These are phyloP conservation scores for Westerdykella sp. DNA, from an alignment of 2,329 filamentous ascomycete genomes.

Conservation along the genomic window DNA sequence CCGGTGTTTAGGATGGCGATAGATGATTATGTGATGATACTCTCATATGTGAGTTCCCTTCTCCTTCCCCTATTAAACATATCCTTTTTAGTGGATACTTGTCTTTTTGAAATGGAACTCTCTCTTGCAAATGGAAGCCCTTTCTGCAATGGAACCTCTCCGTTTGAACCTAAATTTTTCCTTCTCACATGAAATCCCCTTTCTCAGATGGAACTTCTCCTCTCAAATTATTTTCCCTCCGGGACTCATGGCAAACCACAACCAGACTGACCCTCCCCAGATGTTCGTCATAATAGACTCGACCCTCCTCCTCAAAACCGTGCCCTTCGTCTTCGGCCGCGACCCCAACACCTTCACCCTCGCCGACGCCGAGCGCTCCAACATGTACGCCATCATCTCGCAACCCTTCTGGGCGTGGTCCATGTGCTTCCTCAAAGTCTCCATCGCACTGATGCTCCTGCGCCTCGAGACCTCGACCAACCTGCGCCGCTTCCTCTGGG, in stretches of 20 bases:
- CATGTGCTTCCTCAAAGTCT: slow-evolving; percentile 14
- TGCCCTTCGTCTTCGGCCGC: slow-evolving; percentile 9
- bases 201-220: too few species aligned
- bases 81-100: too few species aligned
- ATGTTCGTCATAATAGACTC: slow-evolving; percentile 10
- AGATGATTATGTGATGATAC: slow-evolving; percentile 13
- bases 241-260: too few species aligned
- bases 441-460: slow-evolving; percentile 20
- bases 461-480: slow-evolving; percentile 11
- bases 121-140: too few species aligned
- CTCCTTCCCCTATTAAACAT: too few species aligned
- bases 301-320: slow-evolving; percentile 9
- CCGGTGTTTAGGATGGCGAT: slow-evolving; percentile 10
- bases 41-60: slow-evolving; percentile 11
- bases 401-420: slow-evolving; percentile 15
- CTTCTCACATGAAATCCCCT: too few species aligned
- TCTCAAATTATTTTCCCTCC: too few species aligned
- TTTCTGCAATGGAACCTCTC: too few species aligned
- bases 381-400: slow-evolving; percentile 10
- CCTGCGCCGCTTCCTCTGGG: slow-evolving; percentile 16
- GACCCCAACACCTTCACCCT: slow-evolving; percentile 6
- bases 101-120: too few species aligned
- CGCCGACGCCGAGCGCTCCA: slow-evolving; percentile 6
- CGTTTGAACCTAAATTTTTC: too few species aligned
- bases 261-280: slow-evolving; percentile 3